Base-by-base conservation (phyloP, 2,329 filamentous ascomycete species). In the Rosellinia necatrix region DNA sequence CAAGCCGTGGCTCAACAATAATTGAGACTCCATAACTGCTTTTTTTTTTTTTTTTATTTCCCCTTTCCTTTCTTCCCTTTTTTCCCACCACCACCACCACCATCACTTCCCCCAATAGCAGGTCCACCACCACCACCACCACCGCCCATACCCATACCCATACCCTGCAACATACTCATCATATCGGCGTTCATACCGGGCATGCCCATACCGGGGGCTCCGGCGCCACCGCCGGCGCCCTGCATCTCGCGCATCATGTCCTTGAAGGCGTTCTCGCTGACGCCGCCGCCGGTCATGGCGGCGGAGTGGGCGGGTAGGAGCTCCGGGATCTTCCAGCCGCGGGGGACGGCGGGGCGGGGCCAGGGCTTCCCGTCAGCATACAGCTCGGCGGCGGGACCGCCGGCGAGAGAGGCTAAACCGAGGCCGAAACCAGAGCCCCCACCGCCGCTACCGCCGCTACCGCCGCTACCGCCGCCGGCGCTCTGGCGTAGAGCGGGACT, bases 201-300 rank as follows among this genome's bases (percentile, higher is more conserved):
- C 64, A 68, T 65, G 3, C 62, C 63, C 21, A 59, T 60, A 3
- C 62, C 65, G n/a, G n/a, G n/a, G n/a, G n/a, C 22, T 10, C 19
- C 17, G 66, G 68, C 10, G 15, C 73, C 75, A 73, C 74, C 78
- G 0, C 75, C 79, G 2, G 74, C 75, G 3, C 73, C 73, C 68
- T 81, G 78, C 91, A 97, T 96, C 77, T 96, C 91, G 68, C 86
- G 88, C 92, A 97, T 96, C 81, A 97, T 96, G 65, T 97, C 92
- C 78, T 94, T 91, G 69, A 97, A 86, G 59, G 97, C 85, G 70
- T 97, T 96, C 73, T 99, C 94, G 60, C 86, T 92, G 9, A 97
- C 91, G 30, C 94, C 94, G 9, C 94, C 94, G 7, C 94, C 94
- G 50, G 90, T 94, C 75, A 97, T 83, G 15, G 92, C 94, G 0